A percentile compares a stretch with the other conserved stretches of the same genome.
Evolutionary conservation across 768 basidiomycete genomes (phyloP).

Genomic region (Boletellus emodensis): DNA sequence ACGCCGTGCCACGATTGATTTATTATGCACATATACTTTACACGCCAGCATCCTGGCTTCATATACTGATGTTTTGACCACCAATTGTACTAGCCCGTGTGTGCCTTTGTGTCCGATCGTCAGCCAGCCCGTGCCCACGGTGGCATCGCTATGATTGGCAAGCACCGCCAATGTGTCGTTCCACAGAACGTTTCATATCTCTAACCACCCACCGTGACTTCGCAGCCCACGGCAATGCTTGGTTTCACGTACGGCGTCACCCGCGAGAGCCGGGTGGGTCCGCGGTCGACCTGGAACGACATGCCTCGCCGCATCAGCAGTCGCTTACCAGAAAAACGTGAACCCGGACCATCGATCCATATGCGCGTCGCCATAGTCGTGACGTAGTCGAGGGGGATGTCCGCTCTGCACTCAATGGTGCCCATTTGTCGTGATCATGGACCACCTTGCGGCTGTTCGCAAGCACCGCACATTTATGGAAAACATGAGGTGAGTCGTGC

Average conservation of each 20-base stretch:
- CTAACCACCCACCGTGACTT: slow-evolving; percentile 12
- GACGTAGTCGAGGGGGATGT: slow-evolving; percentile 23
- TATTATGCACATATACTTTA: slow-evolving; percentile 24
- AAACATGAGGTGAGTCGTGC: slow-evolving; percentile 37
- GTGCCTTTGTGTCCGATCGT: too few species aligned
- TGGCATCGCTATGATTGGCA: slow-evolving; percentile 17
- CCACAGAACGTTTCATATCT: slow-evolving; percentile 27
- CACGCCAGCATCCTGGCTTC: slow-evolving; percentile 4
- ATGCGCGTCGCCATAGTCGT: slow-evolving; percentile 23
- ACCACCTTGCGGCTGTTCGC: slow-evolving; percentile 31
- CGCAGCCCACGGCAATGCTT: slow-evolving; percentile 16
- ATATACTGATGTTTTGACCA: background rate
- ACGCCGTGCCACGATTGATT: slow-evolving; percentile 28
- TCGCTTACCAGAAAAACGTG: slow-evolving; percentile 13
- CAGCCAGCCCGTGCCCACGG: background rate
- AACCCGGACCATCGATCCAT: background rate
- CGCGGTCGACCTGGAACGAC: slow-evolving; percentile 8
- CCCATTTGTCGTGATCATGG: slow-evolving; percentile 32
- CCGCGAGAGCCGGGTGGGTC: background rate
- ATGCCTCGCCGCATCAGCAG: slow-evolving; percentile 1
- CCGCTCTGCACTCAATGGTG: slow-evolving; percentile 23
- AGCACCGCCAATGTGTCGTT: slow-evolving; percentile 14
- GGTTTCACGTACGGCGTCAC: slow-evolving; percentile 6
- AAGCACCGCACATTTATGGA: slow-evolving; percentile 31
- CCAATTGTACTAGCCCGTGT: too few species aligned